Conservation (phyloP, 345 rosid species). For the Clarkia xantiana region DNA sequence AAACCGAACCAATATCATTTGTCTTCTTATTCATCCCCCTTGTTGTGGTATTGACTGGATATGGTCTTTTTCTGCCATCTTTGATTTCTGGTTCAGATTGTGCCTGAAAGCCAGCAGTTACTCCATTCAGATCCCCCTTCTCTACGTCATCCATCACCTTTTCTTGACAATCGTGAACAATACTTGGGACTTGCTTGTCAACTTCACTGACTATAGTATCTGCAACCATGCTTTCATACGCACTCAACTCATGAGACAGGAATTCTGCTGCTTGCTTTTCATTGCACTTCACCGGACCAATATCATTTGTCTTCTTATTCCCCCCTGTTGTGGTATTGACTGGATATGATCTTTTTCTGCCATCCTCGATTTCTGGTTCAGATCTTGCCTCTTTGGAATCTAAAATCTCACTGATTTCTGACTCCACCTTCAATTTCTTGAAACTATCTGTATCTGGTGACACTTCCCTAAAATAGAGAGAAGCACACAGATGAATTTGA, state of each 20-base stretch:
- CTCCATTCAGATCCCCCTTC: too few relatives aligned
- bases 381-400: background rate
- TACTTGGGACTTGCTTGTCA: too few relatives aligned
- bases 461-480: slow-evolving; percentile 4
- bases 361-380: background rate
- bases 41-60: background rate
- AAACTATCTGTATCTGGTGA: slow-evolving; percentile 3
- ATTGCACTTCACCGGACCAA: background rate
- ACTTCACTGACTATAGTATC: slow-evolving; percentile 3
- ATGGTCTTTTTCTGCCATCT: background rate
- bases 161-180: too few relatives aligned
- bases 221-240: slow-evolving; percentile 10
- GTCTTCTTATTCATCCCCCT: slow-evolving; percentile 1
- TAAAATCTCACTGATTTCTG: background rate
- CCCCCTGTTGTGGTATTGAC: background rate
- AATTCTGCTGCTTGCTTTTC: background rate
- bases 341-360: background rate
- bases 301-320: background rate
- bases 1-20: background rate
- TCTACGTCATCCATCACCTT: too few relatives aligned
- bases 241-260: slow-evolving; percentile 6
- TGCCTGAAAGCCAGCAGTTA: too few relatives aligned
- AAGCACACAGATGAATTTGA: slow-evolving; percentile 2
- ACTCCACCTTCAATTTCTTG: slow-evolving; percentile 1
- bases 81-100: background rate